A percentile compares a stretch with the other conserved stretches of the same genome.
phyloP scores from a whole-genome alignment of 345 rosid species.

The Microthlaspi erraticum region DNA sequence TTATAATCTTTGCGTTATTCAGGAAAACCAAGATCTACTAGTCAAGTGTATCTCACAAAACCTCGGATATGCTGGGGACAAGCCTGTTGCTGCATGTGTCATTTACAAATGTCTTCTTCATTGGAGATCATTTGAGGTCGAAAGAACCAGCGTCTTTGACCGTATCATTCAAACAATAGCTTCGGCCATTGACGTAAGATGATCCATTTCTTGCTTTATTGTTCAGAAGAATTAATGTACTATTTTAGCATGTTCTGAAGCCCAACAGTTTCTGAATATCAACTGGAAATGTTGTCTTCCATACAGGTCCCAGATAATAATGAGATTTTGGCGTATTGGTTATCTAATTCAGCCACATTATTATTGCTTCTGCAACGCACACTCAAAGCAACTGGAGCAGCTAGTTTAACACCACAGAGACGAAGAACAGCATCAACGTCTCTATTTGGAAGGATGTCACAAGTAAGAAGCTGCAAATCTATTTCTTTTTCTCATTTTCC shows the following conservation, averaged over 20 bases:
- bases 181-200: slow-evolving; percentile 77
- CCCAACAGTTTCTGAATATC: slow-evolving; percentile 4
- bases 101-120: slow-evolving; percentile 95
- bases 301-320: slow-evolving; percentile 84
- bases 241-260: slow-evolving; percentile 4
- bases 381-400: slow-evolving; percentile 97
- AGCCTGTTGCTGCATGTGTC: slow-evolving; percentile 95
- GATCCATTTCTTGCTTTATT: slow-evolving; percentile 14
- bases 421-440: slow-evolving; percentile 90
- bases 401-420: slow-evolving; percentile 95
- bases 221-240: background rate
- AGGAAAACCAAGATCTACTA: slow-evolving; percentile 94
- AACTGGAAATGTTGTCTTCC: slow-evolving; percentile 34
- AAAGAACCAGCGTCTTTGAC: slow-evolving; percentile 92
- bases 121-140: slow-evolving; percentile 99
- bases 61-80: slow-evolving; percentile 87
- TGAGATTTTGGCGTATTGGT: slow-evolving; percentile 88
- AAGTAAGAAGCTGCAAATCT: slow-evolving; percentile 55
- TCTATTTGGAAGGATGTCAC: slow-evolving; percentile 98
- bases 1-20: slow-evolving; percentile 41
- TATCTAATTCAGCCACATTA: slow-evolving; percentile 91
- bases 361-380: slow-evolving; percentile 91
- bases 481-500: slow-evolving; percentile 15
- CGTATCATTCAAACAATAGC: slow-evolving; percentile 96
- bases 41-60: slow-evolving; percentile 89